Base-by-base conservation (phyloP, 257 asterid genomes). In the Solanum bulbocastanum region DNA sequence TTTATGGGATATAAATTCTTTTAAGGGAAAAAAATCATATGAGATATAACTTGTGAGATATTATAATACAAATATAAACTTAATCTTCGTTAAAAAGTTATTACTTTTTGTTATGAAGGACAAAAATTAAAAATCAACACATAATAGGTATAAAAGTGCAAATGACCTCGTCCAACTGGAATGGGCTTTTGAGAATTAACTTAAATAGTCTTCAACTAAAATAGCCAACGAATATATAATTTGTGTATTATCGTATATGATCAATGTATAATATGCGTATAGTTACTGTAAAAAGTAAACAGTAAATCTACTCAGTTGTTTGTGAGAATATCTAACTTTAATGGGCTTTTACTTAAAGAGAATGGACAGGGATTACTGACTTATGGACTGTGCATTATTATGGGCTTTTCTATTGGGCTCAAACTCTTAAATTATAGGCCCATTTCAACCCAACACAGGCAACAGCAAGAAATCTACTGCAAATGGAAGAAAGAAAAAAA, bases 191-290 rank as follows among this genome's bases (percentile, higher is more conserved):
- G 60, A 49, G 60, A 49, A 49, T 6, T 49, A 49, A 52, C 4
- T 52, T 52, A 52, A 52, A 52, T 3, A 7, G 62, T 18, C 62
- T 52, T 52, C 62, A 52, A 52, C 62, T 18, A 18, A 52, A 52
- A 52, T 52, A 18, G 0, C 10, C 62, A 18, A 18, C 1, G 10
- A 10, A 20, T 20, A n/a, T 23, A 62, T 62, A 62, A n/a, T 23
- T 10, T 0, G 0, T 62, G 32, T 65, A 65, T n/a, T 0, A 62
- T 23, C 32, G 0, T 10, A n/a, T n/a, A n/a, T 62, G 32, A 23
- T 10, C 71, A 23, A 62, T 62, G 7, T n/a, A 62, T 62, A 62
- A 10, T 62, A 2, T n/a, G 0, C 4, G 30, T 23, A n/a, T 62
- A 62, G 3, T n/a, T 4, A 10, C 6, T 62, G 0, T 5, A 23